Conservation (phyloP, 23 red algal genomes). For the Chondrus crispus region DNA sequence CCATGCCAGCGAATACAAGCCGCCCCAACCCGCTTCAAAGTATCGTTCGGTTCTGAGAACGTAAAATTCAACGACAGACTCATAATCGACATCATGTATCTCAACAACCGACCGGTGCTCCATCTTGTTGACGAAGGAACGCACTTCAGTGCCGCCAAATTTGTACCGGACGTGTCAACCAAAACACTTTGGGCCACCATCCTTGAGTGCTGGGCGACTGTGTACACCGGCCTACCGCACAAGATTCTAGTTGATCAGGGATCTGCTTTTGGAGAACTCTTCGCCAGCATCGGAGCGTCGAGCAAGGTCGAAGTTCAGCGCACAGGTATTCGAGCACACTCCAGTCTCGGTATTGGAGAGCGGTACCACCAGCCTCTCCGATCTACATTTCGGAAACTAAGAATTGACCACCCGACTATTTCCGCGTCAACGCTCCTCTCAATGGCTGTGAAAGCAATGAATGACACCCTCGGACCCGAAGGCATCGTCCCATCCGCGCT, state of each 20-base stretch:
- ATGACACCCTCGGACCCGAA: neutral
- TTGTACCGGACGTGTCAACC: neutral
- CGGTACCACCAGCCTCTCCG: neutral
- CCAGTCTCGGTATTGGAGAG: neutral
- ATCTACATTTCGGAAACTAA: neutral
- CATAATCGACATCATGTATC: slow-evolving; percentile 10
- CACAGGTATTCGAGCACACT: neutral
- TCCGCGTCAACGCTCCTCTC: neutral
- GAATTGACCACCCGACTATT: neutral
- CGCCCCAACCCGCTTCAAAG: neutral
- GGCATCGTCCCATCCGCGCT: neutral
- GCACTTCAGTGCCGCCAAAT: neutral
- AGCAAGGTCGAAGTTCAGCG: neutral
- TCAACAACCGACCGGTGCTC: neutral
- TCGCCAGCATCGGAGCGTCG: neutral
- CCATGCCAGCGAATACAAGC: neutral
- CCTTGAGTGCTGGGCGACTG: neutral
- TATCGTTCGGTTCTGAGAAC: neutral
- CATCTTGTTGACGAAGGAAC: neutral
- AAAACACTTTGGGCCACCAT: slow-evolving; percentile 20
- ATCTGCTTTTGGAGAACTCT: neutral
- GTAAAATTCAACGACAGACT: neutral
- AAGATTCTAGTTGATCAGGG: neutral
- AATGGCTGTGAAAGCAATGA: neutral
- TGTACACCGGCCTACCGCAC: neutral